Percentiles rank a stretch among this genome's conserved stretches.
phyloP scores from a whole-genome alignment of 257 asterid genomes.

The Vinca minor region DNA sequence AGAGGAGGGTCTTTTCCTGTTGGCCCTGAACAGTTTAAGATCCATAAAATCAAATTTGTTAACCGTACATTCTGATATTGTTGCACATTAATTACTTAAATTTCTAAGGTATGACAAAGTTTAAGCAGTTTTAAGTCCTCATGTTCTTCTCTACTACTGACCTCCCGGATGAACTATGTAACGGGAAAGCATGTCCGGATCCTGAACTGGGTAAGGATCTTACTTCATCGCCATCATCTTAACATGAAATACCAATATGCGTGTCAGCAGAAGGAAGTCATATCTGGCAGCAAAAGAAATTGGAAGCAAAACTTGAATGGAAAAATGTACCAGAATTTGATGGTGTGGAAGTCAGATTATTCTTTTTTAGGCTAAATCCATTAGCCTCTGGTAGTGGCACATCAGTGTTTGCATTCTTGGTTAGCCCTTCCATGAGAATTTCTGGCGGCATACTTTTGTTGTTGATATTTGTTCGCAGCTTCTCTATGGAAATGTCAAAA shows the following conservation, averaged over 20 bases:
- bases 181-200: conserved; percentile 28
- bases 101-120: background rate
- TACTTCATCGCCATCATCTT: conserved; percentile 43
- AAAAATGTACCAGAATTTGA: conserved; percentile 48
- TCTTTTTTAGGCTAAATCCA: conserved; percentile 17
- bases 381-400: conserved; percentile 10
- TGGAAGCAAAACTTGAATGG: conserved; percentile 8
- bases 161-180: conserved; percentile 49
- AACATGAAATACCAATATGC: conserved; percentile 12
- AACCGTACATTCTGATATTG: background rate
- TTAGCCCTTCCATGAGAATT: conserved; percentile 37
- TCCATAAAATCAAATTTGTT: background rate
- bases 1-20: conserved; percentile 59
- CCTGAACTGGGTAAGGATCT: conserved; percentile 82
- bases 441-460: conserved; percentile 32
- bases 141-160: conserved; percentile 25
- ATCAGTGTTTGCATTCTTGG: conserved; percentile 27
- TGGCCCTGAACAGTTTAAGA: conserved; percentile 37
- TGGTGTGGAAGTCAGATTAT: conserved; percentile 54
- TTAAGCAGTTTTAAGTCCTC: background rate
- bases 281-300: background rate
- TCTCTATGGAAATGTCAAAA: conserved; percentile 45
- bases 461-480: conserved; percentile 33
- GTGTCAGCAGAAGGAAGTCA: conserved; percentile 6
- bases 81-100: background rate